These are phyloP conservation scores for Starmerella geochares DNA, from an alignment of 805 yeast species.

Conservation along the genomic window DNA sequence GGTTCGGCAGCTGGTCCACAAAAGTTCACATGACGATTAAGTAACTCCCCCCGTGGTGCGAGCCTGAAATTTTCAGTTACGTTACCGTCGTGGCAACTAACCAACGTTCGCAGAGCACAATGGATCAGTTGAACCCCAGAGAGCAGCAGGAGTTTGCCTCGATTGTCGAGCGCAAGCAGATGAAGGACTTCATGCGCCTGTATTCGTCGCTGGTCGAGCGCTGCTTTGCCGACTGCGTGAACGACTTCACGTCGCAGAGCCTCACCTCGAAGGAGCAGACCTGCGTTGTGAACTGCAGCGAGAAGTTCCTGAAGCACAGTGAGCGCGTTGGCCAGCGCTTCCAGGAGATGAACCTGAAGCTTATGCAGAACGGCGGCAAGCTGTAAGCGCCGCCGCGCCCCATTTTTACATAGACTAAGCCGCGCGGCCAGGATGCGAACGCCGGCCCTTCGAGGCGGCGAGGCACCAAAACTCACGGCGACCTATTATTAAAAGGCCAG, in stretches of 20 bases:
- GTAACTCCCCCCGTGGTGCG: not conserved
- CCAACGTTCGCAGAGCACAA: constrained; percentile 28
- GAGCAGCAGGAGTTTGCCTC: constrained; percentile 96
- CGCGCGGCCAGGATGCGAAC: not conserved
- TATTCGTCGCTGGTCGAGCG: constrained; percentile 92
- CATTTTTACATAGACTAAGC: not conserved
- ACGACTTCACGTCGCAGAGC: constrained; percentile 89
- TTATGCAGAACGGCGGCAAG: constrained; percentile 26
- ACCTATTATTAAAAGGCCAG: no score
- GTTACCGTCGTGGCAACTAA: not conserved
- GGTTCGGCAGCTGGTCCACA: not conserved
- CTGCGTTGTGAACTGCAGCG: constrained; percentile 87
- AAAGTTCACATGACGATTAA: constrained; percentile 7
- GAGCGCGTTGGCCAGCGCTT: constrained; percentile 98
- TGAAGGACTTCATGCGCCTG: constrained; percentile 96
- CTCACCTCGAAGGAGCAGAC: constrained; percentile 74
- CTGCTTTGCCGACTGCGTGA: constrained; percentile 96
- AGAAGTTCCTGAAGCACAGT: constrained; percentile 93
- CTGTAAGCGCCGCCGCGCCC: constrained; percentile 7
- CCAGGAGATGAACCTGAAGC: constrained; percentile 76
- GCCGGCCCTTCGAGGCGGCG: no score
- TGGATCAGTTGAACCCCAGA: constrained; percentile 90
- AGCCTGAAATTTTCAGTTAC: constrained; percentile 5
- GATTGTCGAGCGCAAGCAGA: constrained; percentile 91
- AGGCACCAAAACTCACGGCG: no score